These are phyloP conservation scores for Tripterygium wilfordii DNA, from an alignment of 177 flowering plant species.

Conservation along the genomic window DNA sequence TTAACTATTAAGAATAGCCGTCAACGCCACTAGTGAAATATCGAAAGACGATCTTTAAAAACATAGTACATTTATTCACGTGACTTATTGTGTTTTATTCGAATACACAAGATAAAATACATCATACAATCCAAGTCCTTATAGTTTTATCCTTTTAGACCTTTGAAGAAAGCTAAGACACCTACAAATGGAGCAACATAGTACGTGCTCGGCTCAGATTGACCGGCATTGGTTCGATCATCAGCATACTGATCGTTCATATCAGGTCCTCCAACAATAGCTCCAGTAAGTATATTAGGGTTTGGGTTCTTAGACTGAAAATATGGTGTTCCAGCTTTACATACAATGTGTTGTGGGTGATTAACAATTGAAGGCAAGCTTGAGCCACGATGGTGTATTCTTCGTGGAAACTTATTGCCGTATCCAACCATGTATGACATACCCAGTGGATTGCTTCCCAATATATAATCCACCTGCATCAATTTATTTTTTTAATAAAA, in stretches of 20 bases:
- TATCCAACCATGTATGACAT: conserved; percentile 25
- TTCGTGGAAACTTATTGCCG: conserved; percentile 20
- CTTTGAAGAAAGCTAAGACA: conserved; percentile 18
- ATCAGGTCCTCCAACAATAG: conserved; percentile 30
- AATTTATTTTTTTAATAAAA: no score
- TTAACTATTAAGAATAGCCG: no score
- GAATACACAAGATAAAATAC: no score
- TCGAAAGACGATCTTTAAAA: no score
- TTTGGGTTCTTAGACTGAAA: conserved; percentile 10
- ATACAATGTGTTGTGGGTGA: conserved; percentile 10
- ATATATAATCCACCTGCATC: background rate
- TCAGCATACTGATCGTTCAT: conserved; percentile 17
- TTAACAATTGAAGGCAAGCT: conserved; percentile 17
- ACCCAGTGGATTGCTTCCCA: background rate
- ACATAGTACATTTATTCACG: no score
- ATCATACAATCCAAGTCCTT: no score
- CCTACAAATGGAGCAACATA: conserved; percentile 32
- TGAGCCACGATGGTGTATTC: conserved; percentile 33
- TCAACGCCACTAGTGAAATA: no score
- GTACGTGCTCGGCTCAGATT: conserved; percentile 30
- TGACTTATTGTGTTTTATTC: no score
- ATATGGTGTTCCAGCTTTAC: conserved; percentile 16
- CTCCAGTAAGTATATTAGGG: conserved; percentile 21
- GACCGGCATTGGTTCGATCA: conserved; percentile 1
- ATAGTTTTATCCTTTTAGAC: no score